Evolutionary conservation across 1,139 yeast species (phyloP).

Genomic region (Yamadazyma pseudoaaseri): DNA sequence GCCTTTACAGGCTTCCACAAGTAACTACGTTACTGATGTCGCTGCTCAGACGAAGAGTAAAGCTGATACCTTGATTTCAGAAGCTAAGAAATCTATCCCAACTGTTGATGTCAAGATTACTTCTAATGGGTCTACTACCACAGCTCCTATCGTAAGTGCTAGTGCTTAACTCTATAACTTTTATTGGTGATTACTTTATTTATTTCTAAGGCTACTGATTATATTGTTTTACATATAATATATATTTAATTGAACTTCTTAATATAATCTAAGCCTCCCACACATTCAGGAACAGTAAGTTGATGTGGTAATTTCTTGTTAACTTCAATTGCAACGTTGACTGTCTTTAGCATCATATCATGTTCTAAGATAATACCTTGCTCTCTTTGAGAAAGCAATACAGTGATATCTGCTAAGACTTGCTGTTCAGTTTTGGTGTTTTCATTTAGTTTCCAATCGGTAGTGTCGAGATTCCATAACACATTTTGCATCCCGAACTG

Average conservation of each 20-base stretch:
- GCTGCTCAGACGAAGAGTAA: slow-evolving; percentile 33
- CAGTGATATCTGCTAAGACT: slow-evolving; percentile 52
- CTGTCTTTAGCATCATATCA: slow-evolving; percentile 69
- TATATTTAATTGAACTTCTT: slow-evolving; percentile 14
- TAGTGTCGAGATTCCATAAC: slow-evolving; percentile 88
- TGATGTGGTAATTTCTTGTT: slow-evolving; percentile 48
- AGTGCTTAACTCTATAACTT: slow-evolving; percentile 11
- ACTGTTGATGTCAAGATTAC: slow-evolving; percentile 10
- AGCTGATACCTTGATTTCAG: slow-evolving; percentile 35
- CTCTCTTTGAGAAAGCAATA: slow-evolving; percentile 42
- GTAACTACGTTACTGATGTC: slow-evolving; percentile 37
- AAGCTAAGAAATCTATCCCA: slow-evolving; percentile 26
- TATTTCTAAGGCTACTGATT: background rate
- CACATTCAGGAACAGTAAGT: slow-evolving; percentile 82
- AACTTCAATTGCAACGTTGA: slow-evolving; percentile 64
- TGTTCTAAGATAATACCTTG: slow-evolving; percentile 80
- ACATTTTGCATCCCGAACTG: slow-evolving; percentile 88
- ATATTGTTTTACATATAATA: background rate
- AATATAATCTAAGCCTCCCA: slow-evolving; percentile 55
- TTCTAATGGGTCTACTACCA: slow-evolving; percentile 10
- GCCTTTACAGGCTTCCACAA: slow-evolving; percentile 43
- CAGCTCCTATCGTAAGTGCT: slow-evolving; percentile 19
- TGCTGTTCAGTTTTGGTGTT: slow-evolving; percentile 43
- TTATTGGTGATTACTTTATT: background rate
- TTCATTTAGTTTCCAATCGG: slow-evolving; percentile 77